These are phyloP conservation scores for Peribolospora baueri DNA, from an alignment of 768 basidiomycete species.

Conservation along the genomic window DNA sequence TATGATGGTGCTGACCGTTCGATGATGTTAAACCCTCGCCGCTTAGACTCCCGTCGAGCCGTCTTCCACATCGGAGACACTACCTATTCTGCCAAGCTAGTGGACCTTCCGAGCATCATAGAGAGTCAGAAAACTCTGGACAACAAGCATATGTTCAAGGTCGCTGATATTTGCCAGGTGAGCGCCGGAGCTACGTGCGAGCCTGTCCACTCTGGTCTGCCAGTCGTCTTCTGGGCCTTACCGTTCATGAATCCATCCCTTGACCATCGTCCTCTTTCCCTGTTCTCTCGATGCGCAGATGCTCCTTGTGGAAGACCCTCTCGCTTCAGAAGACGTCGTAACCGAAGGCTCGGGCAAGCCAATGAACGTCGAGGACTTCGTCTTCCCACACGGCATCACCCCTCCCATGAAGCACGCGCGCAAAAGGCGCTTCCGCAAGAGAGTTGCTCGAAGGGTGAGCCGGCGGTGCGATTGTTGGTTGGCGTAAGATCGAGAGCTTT, in stretches of 20 bases:
- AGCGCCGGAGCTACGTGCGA: slow-evolving; percentile 1
- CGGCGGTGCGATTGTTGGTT: neutral
- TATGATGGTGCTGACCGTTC: neutral
- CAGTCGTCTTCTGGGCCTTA: neutral
- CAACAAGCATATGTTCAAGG: slow-evolving; percentile 93
- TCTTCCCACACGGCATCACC: slow-evolving; percentile 89
- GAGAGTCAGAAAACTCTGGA: slow-evolving; percentile 92
- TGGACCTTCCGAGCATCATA: slow-evolving; percentile 79
- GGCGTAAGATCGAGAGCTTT: no score
- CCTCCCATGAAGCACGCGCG: slow-evolving; percentile 74
- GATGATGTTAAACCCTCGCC: slow-evolving; percentile 1
- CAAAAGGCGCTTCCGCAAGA: slow-evolving; percentile 75
- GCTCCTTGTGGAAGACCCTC: slow-evolving; percentile 48
- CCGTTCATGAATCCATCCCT: neutral
- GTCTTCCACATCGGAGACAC: slow-evolving; percentile 63
- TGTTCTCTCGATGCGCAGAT: slow-evolving; percentile 31
- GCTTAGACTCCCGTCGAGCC: slow-evolving; percentile 63
- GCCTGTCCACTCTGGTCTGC: neutral
- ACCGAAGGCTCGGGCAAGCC: slow-evolving; percentile 40
- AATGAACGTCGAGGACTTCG: slow-evolving; percentile 82
- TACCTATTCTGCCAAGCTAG: slow-evolving; percentile 70
- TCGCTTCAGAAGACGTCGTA: slow-evolving; percentile 30
- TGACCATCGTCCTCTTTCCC: slow-evolving; percentile 3
- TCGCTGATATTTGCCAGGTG: slow-evolving; percentile 94
- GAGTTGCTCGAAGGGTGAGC: slow-evolving; percentile 54